phyloP scores from a whole-genome alignment of 2,329 filamentous ascomycete genomes.

The Claviceps digitariae region DNA sequence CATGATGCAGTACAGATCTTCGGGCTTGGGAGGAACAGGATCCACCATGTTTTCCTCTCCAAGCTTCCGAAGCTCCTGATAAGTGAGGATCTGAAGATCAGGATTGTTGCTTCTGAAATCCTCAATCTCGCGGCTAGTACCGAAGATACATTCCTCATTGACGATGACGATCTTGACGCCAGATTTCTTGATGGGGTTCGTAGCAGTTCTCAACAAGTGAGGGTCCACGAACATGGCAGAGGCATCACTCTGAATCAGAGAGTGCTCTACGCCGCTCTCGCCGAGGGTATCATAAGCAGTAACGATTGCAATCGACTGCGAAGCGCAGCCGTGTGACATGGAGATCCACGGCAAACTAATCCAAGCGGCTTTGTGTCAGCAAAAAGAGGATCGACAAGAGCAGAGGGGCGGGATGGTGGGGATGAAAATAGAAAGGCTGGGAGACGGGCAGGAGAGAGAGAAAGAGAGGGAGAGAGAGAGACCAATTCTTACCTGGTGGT shows the following conservation, averaged over 20 bases:
- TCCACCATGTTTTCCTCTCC: conserved; percentile 57
- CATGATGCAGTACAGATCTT: conserved; percentile 74
- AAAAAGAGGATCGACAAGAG: neutral
- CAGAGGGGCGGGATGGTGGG: neutral
- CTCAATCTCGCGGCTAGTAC: conserved; percentile 36
- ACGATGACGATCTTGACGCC: conserved; percentile 48
- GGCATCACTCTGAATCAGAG: conserved; percentile 66
- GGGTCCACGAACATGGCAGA: conserved; percentile 81
- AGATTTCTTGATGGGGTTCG: conserved; percentile 40
- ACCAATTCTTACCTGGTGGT: conserved; percentile 51
- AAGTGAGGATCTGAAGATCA: conserved; percentile 38
- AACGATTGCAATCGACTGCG: conserved; percentile 82
- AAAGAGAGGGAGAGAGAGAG: neutral
- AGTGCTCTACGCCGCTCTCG: conserved; percentile 71
- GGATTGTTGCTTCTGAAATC: conserved; percentile 43
- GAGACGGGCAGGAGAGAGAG: too few relatives aligned
- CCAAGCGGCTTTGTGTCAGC: neutral
- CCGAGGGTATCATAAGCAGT: conserved; percentile 93
- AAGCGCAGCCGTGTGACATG: conserved; percentile 61
- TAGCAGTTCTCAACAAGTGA: conserved; percentile 52
- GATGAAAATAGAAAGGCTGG: too few relatives aligned
- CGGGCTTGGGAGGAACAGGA: conserved; percentile 55
- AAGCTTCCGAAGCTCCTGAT: conserved; percentile 39
- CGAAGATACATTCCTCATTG: conserved; percentile 43
- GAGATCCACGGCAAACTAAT: conserved; percentile 68